A percentile compares a stretch with the other conserved stretches of the same genome.
These are phyloP conservation scores for Vigna trinervia DNA, from an alignment of 306 rosid species.

Conservation along the genomic window DNA sequence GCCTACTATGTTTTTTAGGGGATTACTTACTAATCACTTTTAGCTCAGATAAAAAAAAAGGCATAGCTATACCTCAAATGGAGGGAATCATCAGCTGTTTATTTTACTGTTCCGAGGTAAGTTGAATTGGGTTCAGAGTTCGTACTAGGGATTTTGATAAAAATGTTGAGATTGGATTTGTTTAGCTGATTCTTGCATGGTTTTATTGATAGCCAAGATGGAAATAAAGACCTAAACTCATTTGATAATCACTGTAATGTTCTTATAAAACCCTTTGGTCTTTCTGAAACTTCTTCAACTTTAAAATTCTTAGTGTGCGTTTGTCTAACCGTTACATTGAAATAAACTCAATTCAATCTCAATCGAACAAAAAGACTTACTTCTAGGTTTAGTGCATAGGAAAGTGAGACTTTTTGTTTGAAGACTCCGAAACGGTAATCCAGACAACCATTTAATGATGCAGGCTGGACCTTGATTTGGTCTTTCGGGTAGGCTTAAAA, in stretches of 20 bases:
- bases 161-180: conserved; percentile 19
- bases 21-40: conserved; percentile 31
- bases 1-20: conserved; percentile 7
- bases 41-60: conserved; percentile 14
- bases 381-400: background rate
- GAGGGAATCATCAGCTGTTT: conserved; percentile 31
- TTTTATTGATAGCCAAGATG: background rate
- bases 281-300: conserved; percentile 19
- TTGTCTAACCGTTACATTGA: too few relatives aligned
- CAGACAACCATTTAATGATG: background rate
- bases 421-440: background rate
- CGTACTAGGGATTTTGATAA: conserved; percentile 5
- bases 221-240: background rate
- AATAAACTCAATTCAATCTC: too few relatives aligned
- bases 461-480: conserved; percentile 10
- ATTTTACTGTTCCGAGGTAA: conserved; percentile 33
- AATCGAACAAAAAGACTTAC: too few relatives aligned
- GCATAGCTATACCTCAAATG: conserved; percentile 1
- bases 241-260: conserved; percentile 11
- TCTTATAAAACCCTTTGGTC: background rate
- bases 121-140: conserved; percentile 33
- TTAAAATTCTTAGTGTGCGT: background rate
- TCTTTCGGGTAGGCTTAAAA: conserved; percentile 3
- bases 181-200: conserved; percentile 4
- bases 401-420: background rate